A percentile compares a stretch with the other conserved stretches of the same genome.
These are phyloP conservation scores for Physaria fendleri DNA, from an alignment of 345 rosid genomes.

Conservation along the genomic window DNA sequence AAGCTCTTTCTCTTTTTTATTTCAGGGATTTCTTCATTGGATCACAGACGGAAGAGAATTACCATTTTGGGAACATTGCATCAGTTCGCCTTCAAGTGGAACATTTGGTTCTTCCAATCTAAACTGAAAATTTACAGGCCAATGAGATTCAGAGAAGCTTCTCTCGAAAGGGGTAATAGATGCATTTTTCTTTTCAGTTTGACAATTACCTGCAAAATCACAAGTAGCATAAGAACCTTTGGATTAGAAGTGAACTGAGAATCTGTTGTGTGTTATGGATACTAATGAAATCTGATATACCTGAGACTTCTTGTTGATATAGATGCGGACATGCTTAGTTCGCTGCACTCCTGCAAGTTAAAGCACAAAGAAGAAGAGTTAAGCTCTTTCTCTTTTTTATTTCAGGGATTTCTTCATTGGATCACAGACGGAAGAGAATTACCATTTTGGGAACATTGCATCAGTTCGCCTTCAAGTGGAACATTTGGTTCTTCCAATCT, in stretches of 20 bases:
- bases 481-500: constrained; percentile 20
- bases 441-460: constrained; percentile 32
- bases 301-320: constrained; percentile 33
- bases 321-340: constrained; percentile 19
- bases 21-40: background rate
- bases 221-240: constrained; percentile 14
- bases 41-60: constrained; percentile 1
- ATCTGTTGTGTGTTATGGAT: background rate
- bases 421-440: constrained; percentile 11
- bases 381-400: background rate
- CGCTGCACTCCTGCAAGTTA: constrained; percentile 23
- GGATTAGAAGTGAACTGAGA: background rate
- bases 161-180: constrained; percentile 64
- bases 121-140: constrained; percentile 28
- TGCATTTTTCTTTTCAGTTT: constrained; percentile 57
- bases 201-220: constrained; percentile 29
- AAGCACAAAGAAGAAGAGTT: constrained; percentile 4
- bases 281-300: constrained; percentile 17
- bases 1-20: background rate
- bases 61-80: constrained; percentile 18
- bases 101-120: background rate
- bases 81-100: constrained; percentile 13
- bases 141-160: constrained; percentile 36
- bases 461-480: constrained; percentile 30
- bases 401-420: background rate